Evolutionary conservation across 2,329 filamentous ascomycete genomes (phyloP).

Genomic region (Ceratocystis smalleyi): DNA sequence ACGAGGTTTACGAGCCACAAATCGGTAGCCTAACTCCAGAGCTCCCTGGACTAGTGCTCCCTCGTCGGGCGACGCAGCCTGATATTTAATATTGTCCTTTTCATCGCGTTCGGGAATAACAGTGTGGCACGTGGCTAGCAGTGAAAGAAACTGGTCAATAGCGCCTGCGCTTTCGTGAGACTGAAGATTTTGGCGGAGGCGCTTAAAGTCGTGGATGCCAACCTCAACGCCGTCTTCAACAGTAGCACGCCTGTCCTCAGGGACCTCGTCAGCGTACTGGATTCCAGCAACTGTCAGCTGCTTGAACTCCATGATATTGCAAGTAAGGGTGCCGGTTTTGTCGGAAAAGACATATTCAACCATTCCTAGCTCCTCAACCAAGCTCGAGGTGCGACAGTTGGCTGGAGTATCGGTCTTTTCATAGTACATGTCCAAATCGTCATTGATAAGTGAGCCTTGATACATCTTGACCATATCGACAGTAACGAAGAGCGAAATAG

Average conservation of each 20-base stretch:
- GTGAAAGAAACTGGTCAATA: constrained; percentile 67
- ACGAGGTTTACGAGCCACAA: constrained; percentile 76
- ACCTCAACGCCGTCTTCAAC: constrained; percentile 65
- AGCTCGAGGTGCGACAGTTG: constrained; percentile 85
- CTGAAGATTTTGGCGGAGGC: constrained; percentile 53
- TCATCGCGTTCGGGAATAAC: constrained; percentile 85
- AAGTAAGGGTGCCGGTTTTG: constrained; percentile 91
- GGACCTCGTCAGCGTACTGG: constrained; percentile 82
- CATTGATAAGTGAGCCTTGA: constrained; percentile 94
- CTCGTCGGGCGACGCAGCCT: constrained; percentile 93
- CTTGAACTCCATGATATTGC: constrained; percentile 97
- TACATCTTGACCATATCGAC: constrained; percentile 97
- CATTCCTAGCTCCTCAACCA: constrained; percentile 94
- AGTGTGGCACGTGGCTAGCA: constrained; percentile 85
- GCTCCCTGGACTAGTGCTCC: constrained; percentile 93
- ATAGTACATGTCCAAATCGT: constrained; percentile 95
- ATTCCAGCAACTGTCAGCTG: constrained; percentile 86
- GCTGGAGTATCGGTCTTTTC: constrained; percentile 89
- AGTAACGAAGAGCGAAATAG: constrained; percentile 94
- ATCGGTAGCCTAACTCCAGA: constrained; percentile 69
- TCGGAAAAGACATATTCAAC: constrained; percentile 98
- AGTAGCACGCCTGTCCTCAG: constrained; percentile 73
- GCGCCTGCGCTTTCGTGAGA: constrained; percentile 34
- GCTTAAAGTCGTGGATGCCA: constrained; percentile 73
- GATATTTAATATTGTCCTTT: constrained; percentile 83